Percentiles rank a stretch among this genome's conserved stretches.
phyloP scores from a whole-genome alignment of 1,139 yeast species.

The Diutina scorzettiae region DNA sequence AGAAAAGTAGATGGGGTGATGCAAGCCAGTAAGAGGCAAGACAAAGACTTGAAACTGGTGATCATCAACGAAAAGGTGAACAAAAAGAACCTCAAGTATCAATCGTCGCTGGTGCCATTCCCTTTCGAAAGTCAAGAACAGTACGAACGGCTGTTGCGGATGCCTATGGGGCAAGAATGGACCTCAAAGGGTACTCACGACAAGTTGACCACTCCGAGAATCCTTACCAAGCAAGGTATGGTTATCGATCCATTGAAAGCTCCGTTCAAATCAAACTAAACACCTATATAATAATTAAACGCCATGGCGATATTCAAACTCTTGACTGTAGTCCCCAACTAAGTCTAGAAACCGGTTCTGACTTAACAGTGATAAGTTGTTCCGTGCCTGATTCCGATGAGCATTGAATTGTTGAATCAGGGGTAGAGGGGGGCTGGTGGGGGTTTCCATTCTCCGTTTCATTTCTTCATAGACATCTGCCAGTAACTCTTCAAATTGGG shows the following conservation, averaged over 20 bases:
- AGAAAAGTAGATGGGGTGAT: conserved; percentile 66
- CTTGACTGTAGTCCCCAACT: neutral
- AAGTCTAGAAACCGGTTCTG: neutral
- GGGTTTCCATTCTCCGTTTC: neutral
- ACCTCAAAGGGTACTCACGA: conserved; percentile 80
- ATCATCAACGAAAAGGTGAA: conserved; percentile 82
- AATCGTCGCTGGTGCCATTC: conserved; percentile 80
- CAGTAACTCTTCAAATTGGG: neutral
- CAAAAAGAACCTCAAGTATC: conserved; percentile 76
- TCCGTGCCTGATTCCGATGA: neutral
- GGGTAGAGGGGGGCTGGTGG: neutral
- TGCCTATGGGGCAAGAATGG: conserved; percentile 99
- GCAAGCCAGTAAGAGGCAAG: conserved; percentile 60
- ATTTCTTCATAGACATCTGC: neutral
- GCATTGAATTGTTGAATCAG: neutral
- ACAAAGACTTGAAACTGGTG: conserved; percentile 64
- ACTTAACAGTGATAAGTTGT: neutral
- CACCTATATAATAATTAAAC: neutral
- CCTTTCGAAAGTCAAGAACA: conserved; percentile 91
- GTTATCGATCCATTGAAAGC: conserved; percentile 74
- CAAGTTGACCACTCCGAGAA: conserved; percentile 77
- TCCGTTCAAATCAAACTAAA: neutral
- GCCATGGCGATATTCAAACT: neutral
- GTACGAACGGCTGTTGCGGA: conserved; percentile 82
- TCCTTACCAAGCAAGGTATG: conserved; percentile 75